Conservation (phyloP, 2,329 filamentous ascomycete genomes). For the Botryotinia narcissicola region DNA sequence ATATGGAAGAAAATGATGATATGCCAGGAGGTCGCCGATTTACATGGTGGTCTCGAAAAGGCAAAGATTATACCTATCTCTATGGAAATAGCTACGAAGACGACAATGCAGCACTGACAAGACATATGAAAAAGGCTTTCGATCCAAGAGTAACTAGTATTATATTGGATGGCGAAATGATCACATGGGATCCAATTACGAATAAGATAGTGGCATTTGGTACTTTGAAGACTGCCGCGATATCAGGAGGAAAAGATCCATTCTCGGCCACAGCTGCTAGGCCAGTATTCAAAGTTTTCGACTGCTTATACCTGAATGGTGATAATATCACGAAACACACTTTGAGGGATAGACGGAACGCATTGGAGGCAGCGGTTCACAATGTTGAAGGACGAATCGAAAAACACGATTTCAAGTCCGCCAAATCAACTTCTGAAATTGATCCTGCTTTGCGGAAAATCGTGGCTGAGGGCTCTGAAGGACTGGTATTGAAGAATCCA, state of each 20-base stretch:
- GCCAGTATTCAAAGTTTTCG: conserved; percentile 83
- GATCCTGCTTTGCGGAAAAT: conserved; percentile 78
- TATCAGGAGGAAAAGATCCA: conserved; percentile 74
- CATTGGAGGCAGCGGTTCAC: conserved; percentile 68
- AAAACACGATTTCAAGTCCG: conserved; percentile 69
- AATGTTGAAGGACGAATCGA: conserved; percentile 75
- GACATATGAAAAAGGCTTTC: conserved; percentile 77
- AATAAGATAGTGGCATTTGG: conserved; percentile 88
- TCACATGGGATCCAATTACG: conserved; percentile 88
- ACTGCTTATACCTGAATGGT: conserved; percentile 86
- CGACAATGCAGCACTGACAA: conserved; percentile 72
- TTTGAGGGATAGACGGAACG: conserved; percentile 73
- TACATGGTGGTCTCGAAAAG: conserved; percentile 91
- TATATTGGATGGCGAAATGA: conserved; percentile 97
- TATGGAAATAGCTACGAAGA: conserved; percentile 79
- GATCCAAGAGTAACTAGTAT: conserved; percentile 74
- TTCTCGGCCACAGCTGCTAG: conserved; percentile 60
- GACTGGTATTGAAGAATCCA: conserved; percentile 91
- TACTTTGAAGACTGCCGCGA: conserved; percentile 85
- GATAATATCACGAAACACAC: conserved; percentile 77
- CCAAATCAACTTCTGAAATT: conserved; percentile 67
- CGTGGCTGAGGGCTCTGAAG: conserved; percentile 83
- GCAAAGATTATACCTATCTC: conserved; percentile 92
- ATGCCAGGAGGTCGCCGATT: conserved; percentile 71
- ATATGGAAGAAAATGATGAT: conserved; percentile 72